phyloP scores from a whole-genome alignment of 1,284 basidiomycete genomes.

The Schizophyllum commune region DNA sequence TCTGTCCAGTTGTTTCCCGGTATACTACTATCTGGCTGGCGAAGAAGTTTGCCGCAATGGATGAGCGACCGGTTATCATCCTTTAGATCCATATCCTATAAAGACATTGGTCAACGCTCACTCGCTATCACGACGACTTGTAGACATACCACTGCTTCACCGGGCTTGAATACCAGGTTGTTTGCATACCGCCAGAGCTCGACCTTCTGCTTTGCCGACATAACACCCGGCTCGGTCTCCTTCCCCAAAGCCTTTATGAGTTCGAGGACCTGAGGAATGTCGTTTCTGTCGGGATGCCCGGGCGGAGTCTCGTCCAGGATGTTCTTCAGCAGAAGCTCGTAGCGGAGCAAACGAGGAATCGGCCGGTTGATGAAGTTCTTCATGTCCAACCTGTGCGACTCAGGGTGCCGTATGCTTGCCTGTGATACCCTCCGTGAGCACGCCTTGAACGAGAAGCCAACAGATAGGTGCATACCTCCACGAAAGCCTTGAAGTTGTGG shows the following conservation, averaged over 20 bases:
- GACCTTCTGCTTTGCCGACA: conserved; percentile 79
- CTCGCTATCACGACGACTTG: no score
- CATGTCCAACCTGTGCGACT: conserved; percentile 76
- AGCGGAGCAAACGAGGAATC: conserved; percentile 82
- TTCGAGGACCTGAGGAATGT: conserved; percentile 79
- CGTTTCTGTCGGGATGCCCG: conserved; percentile 71
- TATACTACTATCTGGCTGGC: conserved; percentile 81
- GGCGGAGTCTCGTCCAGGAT: conserved; percentile 69
- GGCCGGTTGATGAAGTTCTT: conserved; percentile 86
- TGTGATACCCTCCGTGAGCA: conserved; percentile 20
- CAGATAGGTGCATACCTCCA: conserved; percentile 51
- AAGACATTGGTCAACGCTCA: no score
- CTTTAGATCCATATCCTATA: conserved; percentile 85
- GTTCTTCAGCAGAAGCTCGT: conserved; percentile 77
- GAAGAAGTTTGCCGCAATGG: conserved; percentile 71
- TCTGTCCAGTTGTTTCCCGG: conserved; percentile 81
- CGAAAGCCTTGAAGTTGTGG: conserved; percentile 70
- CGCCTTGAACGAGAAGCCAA: neutral
- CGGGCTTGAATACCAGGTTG: conserved; percentile 71
- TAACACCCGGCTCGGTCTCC: conserved; percentile 78
- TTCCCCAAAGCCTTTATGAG: conserved; percentile 80
- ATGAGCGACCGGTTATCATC: conserved; percentile 80
- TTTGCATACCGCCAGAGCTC: conserved; percentile 81
- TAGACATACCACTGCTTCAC: conserved; percentile 70
- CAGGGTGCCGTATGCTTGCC: conserved; percentile 66